phyloP scores from a whole-genome alignment of 1,139 yeast species.

The Nematodospora anomalae region DNA sequence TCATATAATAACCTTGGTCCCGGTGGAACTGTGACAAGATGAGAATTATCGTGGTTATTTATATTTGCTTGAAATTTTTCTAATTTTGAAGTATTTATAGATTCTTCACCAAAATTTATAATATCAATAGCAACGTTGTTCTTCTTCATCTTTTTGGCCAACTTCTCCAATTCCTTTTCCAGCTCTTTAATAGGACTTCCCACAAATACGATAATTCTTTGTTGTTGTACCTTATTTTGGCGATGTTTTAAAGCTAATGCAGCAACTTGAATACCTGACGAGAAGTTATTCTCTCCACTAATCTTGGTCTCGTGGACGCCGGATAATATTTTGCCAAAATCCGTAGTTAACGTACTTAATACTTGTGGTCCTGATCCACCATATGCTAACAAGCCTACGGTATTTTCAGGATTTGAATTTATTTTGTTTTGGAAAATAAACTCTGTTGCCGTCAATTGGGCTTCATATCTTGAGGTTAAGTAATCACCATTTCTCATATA shows the following conservation, averaged over 20 bases:
- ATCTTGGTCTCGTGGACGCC: constrained; percentile 85
- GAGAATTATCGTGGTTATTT: constrained; percentile 74
- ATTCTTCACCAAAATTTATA: constrained; percentile 89
- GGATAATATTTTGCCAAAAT: constrained; percentile 82
- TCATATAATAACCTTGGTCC: constrained; percentile 82
- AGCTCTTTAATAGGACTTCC: constrained; percentile 81
- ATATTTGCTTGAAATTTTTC: constrained; percentile 80
- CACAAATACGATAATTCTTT: constrained; percentile 85
- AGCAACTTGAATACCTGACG: constrained; percentile 94
- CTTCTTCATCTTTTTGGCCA: constrained; percentile 93
- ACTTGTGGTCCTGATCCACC: constrained; percentile 88
- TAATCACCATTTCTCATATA: constrained; percentile 95
- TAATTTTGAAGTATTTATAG: constrained; percentile 71
- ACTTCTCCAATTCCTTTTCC: constrained; percentile 71
- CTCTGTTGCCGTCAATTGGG: constrained; percentile 92
- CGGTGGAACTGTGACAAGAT: constrained; percentile 84
- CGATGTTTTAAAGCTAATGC: constrained; percentile 95
- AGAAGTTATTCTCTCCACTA: constrained; percentile 65
- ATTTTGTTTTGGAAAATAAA: constrained; percentile 83
- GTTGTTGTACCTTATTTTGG: constrained; percentile 89
- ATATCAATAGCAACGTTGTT: constrained; percentile 89
- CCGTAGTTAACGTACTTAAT: constrained; percentile 82
- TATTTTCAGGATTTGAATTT: constrained; percentile 87
- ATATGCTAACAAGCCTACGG: constrained; percentile 86
- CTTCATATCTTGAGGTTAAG: constrained; percentile 84